phyloP scores from a whole-genome alignment of 2,329 filamentous ascomycete species.

The Cytospora mali region DNA sequence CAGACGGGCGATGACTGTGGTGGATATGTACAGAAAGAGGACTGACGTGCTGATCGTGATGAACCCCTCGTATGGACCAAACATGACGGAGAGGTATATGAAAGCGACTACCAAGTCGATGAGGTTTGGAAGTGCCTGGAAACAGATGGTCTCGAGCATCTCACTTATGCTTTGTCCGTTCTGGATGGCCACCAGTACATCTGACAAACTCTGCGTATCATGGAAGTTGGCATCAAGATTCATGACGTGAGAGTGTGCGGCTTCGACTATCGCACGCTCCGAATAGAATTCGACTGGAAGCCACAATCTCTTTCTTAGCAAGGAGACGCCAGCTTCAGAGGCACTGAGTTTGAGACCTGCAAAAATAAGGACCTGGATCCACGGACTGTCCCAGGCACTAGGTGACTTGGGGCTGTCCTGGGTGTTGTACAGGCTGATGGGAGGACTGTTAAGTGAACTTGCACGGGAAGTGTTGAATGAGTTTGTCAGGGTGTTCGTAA shows the following conservation, averaged over 20 bases:
- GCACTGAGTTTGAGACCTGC: slow-evolving; percentile 54
- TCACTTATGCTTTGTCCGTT: slow-evolving; percentile 57
- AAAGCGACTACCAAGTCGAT: slow-evolving; percentile 63
- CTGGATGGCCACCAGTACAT: slow-evolving; percentile 59
- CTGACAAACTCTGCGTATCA: slow-evolving; percentile 61
- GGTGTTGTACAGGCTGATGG: not conserved
- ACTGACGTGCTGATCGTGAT: slow-evolving; percentile 62
- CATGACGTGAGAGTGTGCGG: slow-evolving; percentile 62
- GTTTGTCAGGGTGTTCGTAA: slow-evolving; percentile 67
- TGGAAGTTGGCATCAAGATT: slow-evolving; percentile 64
- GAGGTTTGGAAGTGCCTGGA: slow-evolving; percentile 61
- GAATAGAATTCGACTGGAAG: slow-evolving; percentile 61
- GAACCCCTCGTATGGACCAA: slow-evolving; percentile 64
- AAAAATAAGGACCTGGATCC: slow-evolving; percentile 56
- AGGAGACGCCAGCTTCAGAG: slow-evolving; percentile 57
- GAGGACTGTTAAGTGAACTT: not conserved
- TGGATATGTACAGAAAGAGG: slow-evolving; percentile 58
- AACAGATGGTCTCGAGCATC: slow-evolving; percentile 60
- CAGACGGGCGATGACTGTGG: slow-evolving; percentile 53
- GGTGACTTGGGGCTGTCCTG: slow-evolving; percentile 1
- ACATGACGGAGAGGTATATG: slow-evolving; percentile 59
- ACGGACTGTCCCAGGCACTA: slow-evolving; percentile 38
- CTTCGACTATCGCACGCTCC: slow-evolving; percentile 54
- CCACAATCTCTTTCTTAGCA: slow-evolving; percentile 59
- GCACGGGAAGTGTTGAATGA: slow-evolving; percentile 37